Percentiles rank a stretch among this genome's conserved stretches.
phyloP scores from a whole-genome alignment of 1,284 basidiomycete species.

The Erythrobasidium hasegawianum region DNA sequence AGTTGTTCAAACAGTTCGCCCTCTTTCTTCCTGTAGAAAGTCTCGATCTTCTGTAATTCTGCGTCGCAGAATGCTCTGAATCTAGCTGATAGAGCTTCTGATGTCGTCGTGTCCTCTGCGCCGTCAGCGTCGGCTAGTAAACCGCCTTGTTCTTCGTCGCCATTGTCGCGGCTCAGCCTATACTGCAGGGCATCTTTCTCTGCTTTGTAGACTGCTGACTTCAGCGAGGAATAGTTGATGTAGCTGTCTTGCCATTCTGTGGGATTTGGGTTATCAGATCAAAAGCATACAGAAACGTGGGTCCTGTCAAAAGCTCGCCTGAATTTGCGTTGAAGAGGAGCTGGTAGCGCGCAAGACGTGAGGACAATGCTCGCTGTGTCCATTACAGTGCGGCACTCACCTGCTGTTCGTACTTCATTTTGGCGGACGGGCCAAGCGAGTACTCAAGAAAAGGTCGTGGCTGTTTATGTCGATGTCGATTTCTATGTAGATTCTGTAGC shows the following conservation, averaged over 20 bases:
- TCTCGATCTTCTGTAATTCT: slow-evolving; percentile 75
- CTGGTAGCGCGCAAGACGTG: not conserved
- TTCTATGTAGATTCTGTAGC: no score
- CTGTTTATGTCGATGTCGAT: not conserved
- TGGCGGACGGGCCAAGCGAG: not conserved
- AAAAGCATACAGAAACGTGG: no score
- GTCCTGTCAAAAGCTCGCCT: not conserved
- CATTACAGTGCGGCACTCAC: not conserved
- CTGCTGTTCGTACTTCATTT: slow-evolving; percentile 6
- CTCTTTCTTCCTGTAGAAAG: slow-evolving; percentile 76
- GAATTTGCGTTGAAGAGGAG: not conserved
- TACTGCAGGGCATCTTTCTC: slow-evolving; percentile 57
- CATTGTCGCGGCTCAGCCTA: slow-evolving; percentile 53
- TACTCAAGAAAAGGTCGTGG: not conserved
- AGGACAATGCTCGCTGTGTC: not conserved
- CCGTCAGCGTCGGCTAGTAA: slow-evolving; percentile 58
- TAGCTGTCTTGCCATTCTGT: slow-evolving; percentile 90
- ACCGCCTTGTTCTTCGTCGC: slow-evolving; percentile 59
- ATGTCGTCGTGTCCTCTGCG: slow-evolving; percentile 53
- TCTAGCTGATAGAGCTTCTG: slow-evolving; percentile 53
- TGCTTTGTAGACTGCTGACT: slow-evolving; percentile 75
- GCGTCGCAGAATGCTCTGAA: slow-evolving; percentile 75
- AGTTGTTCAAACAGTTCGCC: slow-evolving; percentile 66
- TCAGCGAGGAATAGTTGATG: slow-evolving; percentile 76
- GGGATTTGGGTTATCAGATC: no score